Percentiles rank a stretch among this genome's conserved stretches.
Evolutionary conservation across 345 rosid species (phyloP).

Genomic region (Boechera divaricarpa): DNA sequence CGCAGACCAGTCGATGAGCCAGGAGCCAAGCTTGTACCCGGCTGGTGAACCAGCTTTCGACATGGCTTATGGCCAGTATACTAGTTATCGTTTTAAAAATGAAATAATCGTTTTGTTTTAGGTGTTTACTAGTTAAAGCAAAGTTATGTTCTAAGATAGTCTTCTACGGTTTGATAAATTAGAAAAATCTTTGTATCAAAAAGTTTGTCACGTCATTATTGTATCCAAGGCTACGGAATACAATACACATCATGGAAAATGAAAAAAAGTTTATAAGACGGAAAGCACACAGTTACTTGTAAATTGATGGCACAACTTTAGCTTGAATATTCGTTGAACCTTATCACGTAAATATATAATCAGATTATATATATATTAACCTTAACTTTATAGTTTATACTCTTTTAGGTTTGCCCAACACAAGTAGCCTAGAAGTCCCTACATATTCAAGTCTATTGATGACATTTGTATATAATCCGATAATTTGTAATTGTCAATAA

Average conservation of each 20-base stretch:
- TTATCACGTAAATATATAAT: conserved; percentile 9
- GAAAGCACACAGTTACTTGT: conserved; percentile 22
- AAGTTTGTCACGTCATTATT: not conserved
- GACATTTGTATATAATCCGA: too few relatives aligned
- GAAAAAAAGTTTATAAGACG: conserved; percentile 21
- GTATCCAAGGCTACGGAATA: not conserved
- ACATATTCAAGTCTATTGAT: too few relatives aligned
- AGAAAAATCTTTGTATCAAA: not conserved
- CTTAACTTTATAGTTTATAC: not conserved
- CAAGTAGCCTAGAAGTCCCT: too few relatives aligned
- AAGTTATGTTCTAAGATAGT: not conserved
- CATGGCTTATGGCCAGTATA: not conserved
- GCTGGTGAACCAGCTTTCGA: not conserved
- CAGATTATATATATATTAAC: not conserved
- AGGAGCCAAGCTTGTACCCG: not conserved
- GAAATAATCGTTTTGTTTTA: too few relatives aligned
- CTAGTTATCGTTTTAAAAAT: too few relatives aligned
- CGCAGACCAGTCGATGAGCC: not conserved
- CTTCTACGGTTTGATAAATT: not conserved
- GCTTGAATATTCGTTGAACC: conserved; percentile 4
- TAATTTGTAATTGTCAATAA: too few relatives aligned
- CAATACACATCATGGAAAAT: conserved; percentile 5
- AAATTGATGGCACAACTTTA: conserved; percentile 1
- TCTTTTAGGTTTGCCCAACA: not conserved
- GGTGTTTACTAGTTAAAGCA: not conserved